A percentile compares a stretch with the other conserved stretches of the same genome.
These are phyloP conservation scores for Pseudogymnoascus sp. DNA, from an alignment of 2,329 filamentous ascomycete genomes.

Conservation along the genomic window DNA sequence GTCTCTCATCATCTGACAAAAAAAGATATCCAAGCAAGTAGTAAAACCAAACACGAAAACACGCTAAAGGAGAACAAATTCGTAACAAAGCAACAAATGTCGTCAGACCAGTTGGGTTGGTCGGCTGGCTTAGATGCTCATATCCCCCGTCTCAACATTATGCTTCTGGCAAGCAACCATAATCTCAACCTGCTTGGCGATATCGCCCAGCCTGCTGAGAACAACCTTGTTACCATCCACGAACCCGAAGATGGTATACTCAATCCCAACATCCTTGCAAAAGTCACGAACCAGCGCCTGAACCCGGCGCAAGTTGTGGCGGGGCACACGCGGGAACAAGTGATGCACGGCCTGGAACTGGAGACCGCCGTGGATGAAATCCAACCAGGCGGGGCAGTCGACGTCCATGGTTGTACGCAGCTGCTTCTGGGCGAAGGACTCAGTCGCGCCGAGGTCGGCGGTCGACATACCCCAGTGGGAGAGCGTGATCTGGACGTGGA, in stretches of 20 bases:
- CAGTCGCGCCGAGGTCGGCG: conserved; percentile 51
- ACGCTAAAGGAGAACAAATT: conserved; percentile 6
- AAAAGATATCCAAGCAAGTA: neutral
- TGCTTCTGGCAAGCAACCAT: conserved; percentile 47
- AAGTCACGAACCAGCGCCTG: conserved; percentile 55
- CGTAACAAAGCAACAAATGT: neutral
- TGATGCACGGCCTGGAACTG: conserved; percentile 68
- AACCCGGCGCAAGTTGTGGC: conserved; percentile 55
- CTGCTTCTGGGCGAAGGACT: conserved; percentile 62
- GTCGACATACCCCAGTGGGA: conserved; percentile 67
- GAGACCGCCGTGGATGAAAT: conserved; percentile 63
- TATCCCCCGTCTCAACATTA: conserved; percentile 34
- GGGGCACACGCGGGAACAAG: conserved; percentile 57
- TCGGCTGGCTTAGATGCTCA: neutral
- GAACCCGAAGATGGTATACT: conserved; percentile 54
- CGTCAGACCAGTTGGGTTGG: neutral
- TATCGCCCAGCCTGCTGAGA: conserved; percentile 44
- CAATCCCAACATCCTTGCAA: conserved; percentile 53
- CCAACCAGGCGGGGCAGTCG: conserved; percentile 62
- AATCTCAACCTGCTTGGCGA: conserved; percentile 51
- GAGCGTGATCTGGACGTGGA: conserved; percentile 65
- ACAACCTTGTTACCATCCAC: conserved; percentile 53
- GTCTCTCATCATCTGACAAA: neutral
- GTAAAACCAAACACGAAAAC: neutral
- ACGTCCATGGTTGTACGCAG: conserved; percentile 67